phyloP scores from a whole-genome alignment of 345 rosid species.

The Sonneratia alba region DNA sequence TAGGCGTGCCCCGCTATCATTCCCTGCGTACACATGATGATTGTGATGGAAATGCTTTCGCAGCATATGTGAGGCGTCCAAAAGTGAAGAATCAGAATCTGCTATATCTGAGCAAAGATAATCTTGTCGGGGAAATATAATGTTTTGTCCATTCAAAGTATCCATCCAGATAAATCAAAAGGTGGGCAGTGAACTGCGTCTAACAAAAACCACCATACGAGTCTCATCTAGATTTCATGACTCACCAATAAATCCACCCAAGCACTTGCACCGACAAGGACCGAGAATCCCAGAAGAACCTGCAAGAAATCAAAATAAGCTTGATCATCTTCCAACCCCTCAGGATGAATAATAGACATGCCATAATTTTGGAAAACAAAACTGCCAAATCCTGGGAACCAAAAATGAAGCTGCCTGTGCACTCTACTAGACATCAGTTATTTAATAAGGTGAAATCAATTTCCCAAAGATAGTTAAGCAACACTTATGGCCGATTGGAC shows the following conservation, averaged over 20 bases:
- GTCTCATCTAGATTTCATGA: neutral
- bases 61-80: neutral
- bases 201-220: neutral
- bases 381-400: neutral
- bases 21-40: slow-evolving; percentile 44
- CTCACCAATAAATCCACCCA: slow-evolving; percentile 94
- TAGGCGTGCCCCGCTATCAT: slow-evolving; percentile 99
- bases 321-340: neutral
- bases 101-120: neutral
- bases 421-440: neutral
- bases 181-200: neutral
- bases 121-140: too few species aligned
- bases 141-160: neutral
- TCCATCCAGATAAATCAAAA: neutral
- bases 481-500: too few species aligned
- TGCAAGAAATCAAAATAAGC: slow-evolving; percentile 15
- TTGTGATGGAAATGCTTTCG: neutral
- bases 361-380: neutral
- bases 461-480: neutral
- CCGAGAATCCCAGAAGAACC: slow-evolving; percentile 95
- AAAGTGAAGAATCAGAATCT: neutral
- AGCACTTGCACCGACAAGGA: slow-evolving; percentile 88
- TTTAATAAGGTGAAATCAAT: neutral
- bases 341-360: neutral
- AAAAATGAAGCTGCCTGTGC: neutral